Conservation (phyloP, 2,329 filamentous ascomycete species). For the Teratosphaeria zuluensis region DNA sequence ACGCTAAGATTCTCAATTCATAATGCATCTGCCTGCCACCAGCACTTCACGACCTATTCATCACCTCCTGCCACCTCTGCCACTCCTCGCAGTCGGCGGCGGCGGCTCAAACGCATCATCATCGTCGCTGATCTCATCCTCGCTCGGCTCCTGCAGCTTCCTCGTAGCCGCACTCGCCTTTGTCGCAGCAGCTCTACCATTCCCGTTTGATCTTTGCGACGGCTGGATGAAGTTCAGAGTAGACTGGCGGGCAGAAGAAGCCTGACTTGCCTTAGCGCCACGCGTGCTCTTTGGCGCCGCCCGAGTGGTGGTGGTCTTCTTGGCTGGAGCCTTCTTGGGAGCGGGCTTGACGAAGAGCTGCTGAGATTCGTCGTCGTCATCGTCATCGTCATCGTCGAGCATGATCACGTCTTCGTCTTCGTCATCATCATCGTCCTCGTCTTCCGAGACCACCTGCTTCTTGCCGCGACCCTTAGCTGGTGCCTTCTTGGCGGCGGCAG, state of each 20-base stretch:
- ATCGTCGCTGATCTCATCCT: constrained; percentile 31
- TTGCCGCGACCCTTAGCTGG: constrained; percentile 29
- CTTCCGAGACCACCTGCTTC: constrained; percentile 32
- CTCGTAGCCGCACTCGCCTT: constrained; percentile 9
- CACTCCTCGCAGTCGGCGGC: constrained; percentile 8
- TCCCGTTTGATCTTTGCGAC: constrained; percentile 5
- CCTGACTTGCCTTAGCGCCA: constrained; percentile 9
- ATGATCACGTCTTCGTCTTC: constrained; percentile 34
- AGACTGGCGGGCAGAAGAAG: constrained; percentile 1
- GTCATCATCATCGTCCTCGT: constrained; percentile 29
- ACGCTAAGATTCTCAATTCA: neutral
- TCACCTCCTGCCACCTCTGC: neutral
- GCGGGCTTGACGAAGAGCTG: constrained; percentile 29
- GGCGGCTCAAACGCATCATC: constrained; percentile 29
- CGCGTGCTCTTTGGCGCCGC: neutral
- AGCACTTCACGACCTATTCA: neutral
- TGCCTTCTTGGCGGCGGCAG: constrained; percentile 28
- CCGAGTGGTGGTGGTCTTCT: constrained; percentile 2
- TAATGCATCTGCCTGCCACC: neutral
- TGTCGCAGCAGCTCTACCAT: constrained; percentile 6
- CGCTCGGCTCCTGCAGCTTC: constrained; percentile 31
- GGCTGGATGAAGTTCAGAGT: constrained; percentile 9
- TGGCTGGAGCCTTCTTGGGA: constrained; percentile 4
- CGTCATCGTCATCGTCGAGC: constrained; percentile 33
- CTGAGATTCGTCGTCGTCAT: constrained; percentile 31